Evolutionary conservation across 176 grass and related monocot species (phyloP), one percentile per base, ranked within the genome.

Genomic region (Zoysia japonica): DNA sequence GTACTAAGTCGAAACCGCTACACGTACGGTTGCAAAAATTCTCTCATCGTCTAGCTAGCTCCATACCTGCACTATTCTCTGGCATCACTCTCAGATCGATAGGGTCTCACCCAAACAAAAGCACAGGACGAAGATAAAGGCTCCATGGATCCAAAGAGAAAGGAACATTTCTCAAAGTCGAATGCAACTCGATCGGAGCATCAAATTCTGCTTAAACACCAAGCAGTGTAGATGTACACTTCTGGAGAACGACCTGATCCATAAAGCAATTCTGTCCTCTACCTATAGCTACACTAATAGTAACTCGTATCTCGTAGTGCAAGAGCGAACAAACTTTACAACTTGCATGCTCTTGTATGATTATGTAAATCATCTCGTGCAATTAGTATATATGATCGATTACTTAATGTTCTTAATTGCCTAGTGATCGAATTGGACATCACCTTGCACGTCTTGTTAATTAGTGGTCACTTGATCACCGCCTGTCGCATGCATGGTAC

Each of bases 141-240:
- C 15, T n/a, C 54, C 50, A 87, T 67, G 41, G 8, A 79, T 85
- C 60, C 74, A 87, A 79, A 90, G 76, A 65, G 78, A 67, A 79
- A 59, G 79, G 88, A 87, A 87, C 88, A 85, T 83, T 83, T 68
- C 28, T 28, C 0, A 82, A 80, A 78, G 83, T 2, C 4, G 68
- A 79, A 35, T 62, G 74, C 55, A 42, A 28, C 28, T 10, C 91
- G 88, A 46, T 76, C 8, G 20, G 45, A 78, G 96, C 75, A 99
- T 87, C 90, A 89, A 92, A 99, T 99, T 91, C 96, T 99, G 92
- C 96, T 91, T 99, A 84, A 93, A 87, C 85, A 95, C 83, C 88
- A 99, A 93, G 92, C 96, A 64, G 85, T 50, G 6, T 68, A 57
- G 28, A 28, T 28, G 28, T 40, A 9, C 65, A 78, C 75, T 84